Conservation (phyloP, 2,329 filamentous ascomycete species). For the Trichoderma sp. region DNA sequence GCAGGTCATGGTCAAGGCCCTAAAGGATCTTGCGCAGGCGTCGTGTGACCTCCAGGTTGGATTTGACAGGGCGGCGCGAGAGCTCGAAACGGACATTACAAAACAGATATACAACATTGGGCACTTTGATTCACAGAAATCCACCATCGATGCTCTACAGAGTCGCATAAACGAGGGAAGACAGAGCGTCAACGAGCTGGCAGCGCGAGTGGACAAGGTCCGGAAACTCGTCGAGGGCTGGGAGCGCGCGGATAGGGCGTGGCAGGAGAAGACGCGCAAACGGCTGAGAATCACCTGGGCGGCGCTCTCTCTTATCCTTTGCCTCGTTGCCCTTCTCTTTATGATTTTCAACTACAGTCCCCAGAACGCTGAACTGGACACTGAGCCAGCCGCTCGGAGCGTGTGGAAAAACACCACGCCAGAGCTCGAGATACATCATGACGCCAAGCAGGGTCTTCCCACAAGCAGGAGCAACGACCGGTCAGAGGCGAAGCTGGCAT, state of each 20-base stretch:
- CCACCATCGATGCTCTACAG: slow-evolving; percentile 63
- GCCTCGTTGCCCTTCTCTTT: slow-evolving; percentile 51
- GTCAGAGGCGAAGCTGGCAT: slow-evolving; percentile 30
- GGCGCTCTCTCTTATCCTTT: slow-evolving; percentile 51
- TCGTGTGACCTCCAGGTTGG: slow-evolving; percentile 59
- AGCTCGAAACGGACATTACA: slow-evolving; percentile 61
- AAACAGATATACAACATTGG: slow-evolving; percentile 62
- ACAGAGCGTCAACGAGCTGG: slow-evolving; percentile 60
- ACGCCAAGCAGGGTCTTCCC: slow-evolving; percentile 26
- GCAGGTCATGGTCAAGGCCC: slow-evolving; percentile 62
- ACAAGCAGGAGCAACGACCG: slow-evolving; percentile 29
- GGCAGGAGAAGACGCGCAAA: slow-evolving; percentile 67
- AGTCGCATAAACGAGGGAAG: slow-evolving; percentile 62
- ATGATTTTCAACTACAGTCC: slow-evolving; percentile 35
- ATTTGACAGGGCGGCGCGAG: slow-evolving; percentile 62
- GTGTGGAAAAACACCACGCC: slow-evolving; percentile 8
- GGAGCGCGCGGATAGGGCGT: slow-evolving; percentile 66
- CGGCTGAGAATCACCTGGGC: slow-evolving; percentile 66
- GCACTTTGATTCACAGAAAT: slow-evolving; percentile 65
- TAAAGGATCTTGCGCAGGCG: slow-evolving; percentile 67
- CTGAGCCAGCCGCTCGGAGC: not conserved
- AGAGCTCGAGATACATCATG: slow-evolving; percentile 20
- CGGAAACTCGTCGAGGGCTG: slow-evolving; percentile 65
- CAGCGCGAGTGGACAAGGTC: slow-evolving; percentile 64
- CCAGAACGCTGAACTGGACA: slow-evolving; percentile 14